Evolutionary conservation across 331 rosid genomes (phyloP), one percentile per base, ranked within the genome.

Genomic region (Acacia pycnantha): DNA sequence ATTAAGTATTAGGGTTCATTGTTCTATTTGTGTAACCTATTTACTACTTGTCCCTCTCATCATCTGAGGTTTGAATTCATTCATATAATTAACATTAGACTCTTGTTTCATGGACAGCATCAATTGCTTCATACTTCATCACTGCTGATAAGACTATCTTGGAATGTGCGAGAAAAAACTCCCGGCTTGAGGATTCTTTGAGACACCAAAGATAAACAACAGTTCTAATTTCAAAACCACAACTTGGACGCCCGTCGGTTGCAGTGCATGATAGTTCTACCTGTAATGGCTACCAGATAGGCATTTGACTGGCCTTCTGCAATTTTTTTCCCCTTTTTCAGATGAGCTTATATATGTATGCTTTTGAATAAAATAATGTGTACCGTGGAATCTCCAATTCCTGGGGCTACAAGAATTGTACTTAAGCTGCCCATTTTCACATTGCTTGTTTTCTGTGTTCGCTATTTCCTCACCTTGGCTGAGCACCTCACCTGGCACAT

Each of bases 71-170:
- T 62, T 12, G 19, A 12, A 62, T 62, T 40, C 19, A 33, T 73
- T 75, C 44, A 13, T 41, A 4, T 75, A 58, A 6, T 66, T 76
- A 76, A 76, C 69, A 1, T 59, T 41, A 27, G 31, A 67, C 13
- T 50, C 48, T 14, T 62, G 51, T 44, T 82, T 87, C 73, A 10
- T 86, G 79, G 50, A 82, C 90, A 91, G 95, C 86, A 41, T 81
- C 95, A 21, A 82, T 91, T 76, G 90, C 95, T 2, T 76, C 93
- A 0, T 91, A 88, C 84, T 89, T 91, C 88, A 89, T 91, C 79
- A 83, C 92, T n/a, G 91, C 89, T 24, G 93, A 91, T 82, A 88
- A 88, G 84, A 85, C 85, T 11, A 91, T 88, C 81, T 78, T 89
- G 71, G 89, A 84, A 54, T 91, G 95, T 84, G 95, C 95, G 6